These are phyloP conservation scores for Tagetes erecta DNA, from an alignment of 129 eudicot genomes.

Conservation along the genomic window DNA sequence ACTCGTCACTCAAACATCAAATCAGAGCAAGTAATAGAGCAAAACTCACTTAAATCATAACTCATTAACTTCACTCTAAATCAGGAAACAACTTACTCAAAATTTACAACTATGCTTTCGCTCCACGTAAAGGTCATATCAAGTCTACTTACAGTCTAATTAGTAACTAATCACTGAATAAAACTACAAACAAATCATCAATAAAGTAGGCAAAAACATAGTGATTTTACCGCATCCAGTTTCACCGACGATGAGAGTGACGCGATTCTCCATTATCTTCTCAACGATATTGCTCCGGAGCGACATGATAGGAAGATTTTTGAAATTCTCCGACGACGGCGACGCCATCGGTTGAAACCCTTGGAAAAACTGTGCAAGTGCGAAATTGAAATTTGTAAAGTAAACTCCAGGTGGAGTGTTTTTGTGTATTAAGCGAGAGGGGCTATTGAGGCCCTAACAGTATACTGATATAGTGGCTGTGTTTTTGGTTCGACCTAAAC, in stretches of 20 bases:
- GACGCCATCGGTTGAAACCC: constrained; percentile 51
- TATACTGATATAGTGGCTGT: background rate
- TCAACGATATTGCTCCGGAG: constrained; percentile 71
- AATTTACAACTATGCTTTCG: background rate
- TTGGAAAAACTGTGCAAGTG: background rate
- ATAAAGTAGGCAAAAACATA: constrained; percentile 11
- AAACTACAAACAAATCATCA: constrained; percentile 4
- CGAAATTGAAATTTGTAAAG: background rate
- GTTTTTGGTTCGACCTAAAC: constrained; percentile 2
- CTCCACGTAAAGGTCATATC: constrained; percentile 10
- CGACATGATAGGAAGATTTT: constrained; percentile 59
- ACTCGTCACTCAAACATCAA: constrained; percentile 3
- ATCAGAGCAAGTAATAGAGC: background rate
- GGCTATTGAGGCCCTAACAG: background rate
- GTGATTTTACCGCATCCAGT: constrained; percentile 80
- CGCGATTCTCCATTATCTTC: constrained; percentile 88
- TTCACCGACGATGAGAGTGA: constrained; percentile 92
- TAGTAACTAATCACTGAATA: background rate
- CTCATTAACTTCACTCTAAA: background rate
- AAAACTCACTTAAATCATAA: background rate
- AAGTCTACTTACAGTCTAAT: constrained; percentile 18
- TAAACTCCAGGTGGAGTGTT: background rate
- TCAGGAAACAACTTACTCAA: background rate
- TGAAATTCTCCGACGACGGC: constrained; percentile 42
- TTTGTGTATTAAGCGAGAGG: background rate